Evolutionary conservation across 371 early-diverging fungal genomes (phyloP).

Genomic region (Mortierella sp.): DNA sequence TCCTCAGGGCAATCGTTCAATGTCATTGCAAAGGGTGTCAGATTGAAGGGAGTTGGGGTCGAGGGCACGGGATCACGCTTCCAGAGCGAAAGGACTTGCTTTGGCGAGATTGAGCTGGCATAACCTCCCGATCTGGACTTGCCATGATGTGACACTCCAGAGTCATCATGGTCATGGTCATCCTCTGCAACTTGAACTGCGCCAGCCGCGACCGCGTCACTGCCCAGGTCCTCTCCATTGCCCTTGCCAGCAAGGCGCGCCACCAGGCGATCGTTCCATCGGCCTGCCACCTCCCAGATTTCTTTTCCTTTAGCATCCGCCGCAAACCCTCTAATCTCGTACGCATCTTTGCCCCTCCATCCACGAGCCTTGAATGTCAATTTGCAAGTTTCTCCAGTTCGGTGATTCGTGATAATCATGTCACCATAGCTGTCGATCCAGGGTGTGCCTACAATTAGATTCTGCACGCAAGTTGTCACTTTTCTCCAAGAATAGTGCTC

Average conservation of each 20-base stretch:
- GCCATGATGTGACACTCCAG: slow-evolving; percentile 8
- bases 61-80: slow-evolving; percentile 65
- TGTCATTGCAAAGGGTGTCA: slow-evolving; percentile 81
- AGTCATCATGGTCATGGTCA: slow-evolving; percentile 7
- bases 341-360: slow-evolving; percentile 71
- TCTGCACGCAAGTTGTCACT: slow-evolving; percentile 85
- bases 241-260: slow-evolving; percentile 64
- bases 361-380: slow-evolving; percentile 81
- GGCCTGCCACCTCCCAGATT: slow-evolving; percentile 75
- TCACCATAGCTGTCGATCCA: slow-evolving; percentile 89
- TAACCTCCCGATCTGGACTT: slow-evolving; percentile 30
- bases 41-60: slow-evolving; percentile 71
- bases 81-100: slow-evolving; percentile 75
- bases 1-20: slow-evolving; percentile 75
- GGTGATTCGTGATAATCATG: slow-evolving; percentile 79
- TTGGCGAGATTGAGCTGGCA: slow-evolving; percentile 34
- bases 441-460: slow-evolving; percentile 85
- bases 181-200: slow-evolving; percentile 43
- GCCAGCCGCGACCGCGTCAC: slow-evolving; percentile 58
- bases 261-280: slow-evolving; percentile 78
- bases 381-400: slow-evolving; percentile 76
- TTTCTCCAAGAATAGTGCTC: slow-evolving; percentile 89
- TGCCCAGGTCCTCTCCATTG: slow-evolving; percentile 50
- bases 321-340: slow-evolving; percentile 77
- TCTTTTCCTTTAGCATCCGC: slow-evolving; percentile 65